A percentile compares a stretch with the other conserved stretches of the same genome.
Conservation (phyloP, 2,329 filamentous ascomycete genomes). For the Diplodia scrobiculata region DNA sequence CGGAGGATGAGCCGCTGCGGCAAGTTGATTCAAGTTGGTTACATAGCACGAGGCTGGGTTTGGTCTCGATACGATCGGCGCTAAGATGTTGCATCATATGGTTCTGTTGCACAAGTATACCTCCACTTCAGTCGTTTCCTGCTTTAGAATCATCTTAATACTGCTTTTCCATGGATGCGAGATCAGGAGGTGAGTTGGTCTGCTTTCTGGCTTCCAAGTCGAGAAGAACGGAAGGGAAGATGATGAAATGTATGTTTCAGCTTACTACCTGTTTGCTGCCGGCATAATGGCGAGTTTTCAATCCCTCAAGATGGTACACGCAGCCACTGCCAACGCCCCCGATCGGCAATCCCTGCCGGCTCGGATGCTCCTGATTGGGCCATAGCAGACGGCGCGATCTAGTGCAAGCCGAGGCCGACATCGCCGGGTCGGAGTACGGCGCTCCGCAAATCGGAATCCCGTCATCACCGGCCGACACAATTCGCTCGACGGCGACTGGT, state of each 20-base stretch:
- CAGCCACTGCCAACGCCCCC: too few relatives aligned
- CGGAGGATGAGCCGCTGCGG: background rate
- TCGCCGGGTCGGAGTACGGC: slow-evolving; percentile 3
- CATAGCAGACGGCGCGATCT: background rate
- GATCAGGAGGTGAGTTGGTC: background rate
- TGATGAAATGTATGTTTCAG: too few relatives aligned
- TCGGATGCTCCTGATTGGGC: slow-evolving; percentile 10
- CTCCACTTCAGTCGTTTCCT: background rate
- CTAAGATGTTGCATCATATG: background rate
- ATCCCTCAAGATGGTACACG: too few relatives aligned
- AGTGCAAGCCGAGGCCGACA: slow-evolving; percentile 19
- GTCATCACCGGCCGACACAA: background rate
- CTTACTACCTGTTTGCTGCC: too few relatives aligned
- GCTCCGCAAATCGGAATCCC: slow-evolving; percentile 20
- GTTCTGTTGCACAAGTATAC: background rate
- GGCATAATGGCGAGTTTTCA: too few relatives aligned
- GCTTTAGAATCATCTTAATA: background rate
- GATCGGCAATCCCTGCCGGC: background rate
- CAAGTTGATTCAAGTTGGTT: background rate
- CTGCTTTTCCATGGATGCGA: background rate
- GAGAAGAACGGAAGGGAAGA: too few relatives aligned
- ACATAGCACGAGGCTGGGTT: background rate
- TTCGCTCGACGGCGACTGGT: slow-evolving; percentile 10
- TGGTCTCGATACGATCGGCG: background rate
- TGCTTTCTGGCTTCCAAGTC: too few relatives aligned